Evolutionary conservation across 306 rosid genomes (phyloP).

Genomic region (Inga laurina): DNA sequence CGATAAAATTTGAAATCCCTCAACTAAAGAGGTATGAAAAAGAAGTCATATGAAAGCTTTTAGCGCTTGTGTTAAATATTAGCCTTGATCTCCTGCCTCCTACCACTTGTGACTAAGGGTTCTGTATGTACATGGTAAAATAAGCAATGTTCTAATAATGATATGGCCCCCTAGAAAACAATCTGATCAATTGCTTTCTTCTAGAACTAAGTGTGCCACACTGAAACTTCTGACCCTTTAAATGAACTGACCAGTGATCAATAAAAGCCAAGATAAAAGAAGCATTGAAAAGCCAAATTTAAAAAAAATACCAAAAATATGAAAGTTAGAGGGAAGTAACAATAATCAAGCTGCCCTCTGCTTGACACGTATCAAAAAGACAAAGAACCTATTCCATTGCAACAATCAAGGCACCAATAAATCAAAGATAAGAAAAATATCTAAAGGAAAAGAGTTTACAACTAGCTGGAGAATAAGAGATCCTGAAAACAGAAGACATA

Average conservation of each 20-base stretch:
- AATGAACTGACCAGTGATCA: background rate
- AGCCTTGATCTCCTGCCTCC: background rate
- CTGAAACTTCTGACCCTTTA: background rate
- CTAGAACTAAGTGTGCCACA: background rate
- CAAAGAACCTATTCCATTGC: background rate
- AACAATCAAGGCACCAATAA: background rate
- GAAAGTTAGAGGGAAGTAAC: background rate
- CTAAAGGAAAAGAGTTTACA: background rate
- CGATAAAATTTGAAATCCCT: background rate
- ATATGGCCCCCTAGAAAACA: background rate
- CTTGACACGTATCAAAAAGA: background rate
- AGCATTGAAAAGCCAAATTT: background rate
- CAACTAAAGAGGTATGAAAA: background rate
- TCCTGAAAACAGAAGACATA: background rate
- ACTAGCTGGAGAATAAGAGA: background rate
- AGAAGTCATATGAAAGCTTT: background rate
- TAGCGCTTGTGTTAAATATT: background rate
- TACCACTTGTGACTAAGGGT: background rate
- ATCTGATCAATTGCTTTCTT: background rate
- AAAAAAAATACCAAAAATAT: background rate
- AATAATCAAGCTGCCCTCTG: background rate
- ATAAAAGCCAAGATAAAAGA: background rate
- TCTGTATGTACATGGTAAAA: background rate
- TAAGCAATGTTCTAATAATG: background rate
- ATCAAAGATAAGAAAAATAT: background rate